Percentiles rank a stretch among this genome's conserved stretches.
Evolutionary conservation across 805 yeast genomes (phyloP).

Genomic region (Naumovozyma dairenensis): DNA sequence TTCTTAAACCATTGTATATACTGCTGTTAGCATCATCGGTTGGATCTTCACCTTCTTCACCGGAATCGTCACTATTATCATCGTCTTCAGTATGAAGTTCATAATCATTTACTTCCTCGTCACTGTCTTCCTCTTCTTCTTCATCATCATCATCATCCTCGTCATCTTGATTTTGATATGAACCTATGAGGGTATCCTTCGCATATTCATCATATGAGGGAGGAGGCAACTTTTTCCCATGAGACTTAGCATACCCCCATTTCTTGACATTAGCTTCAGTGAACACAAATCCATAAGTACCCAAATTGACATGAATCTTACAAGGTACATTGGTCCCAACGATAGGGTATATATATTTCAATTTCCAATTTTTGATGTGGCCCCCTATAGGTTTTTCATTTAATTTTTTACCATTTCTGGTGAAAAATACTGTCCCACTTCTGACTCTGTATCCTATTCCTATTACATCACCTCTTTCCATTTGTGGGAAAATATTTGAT

Average conservation of each 20-base stretch:
- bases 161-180: slow-evolving; percentile 42
- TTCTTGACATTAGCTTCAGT: slow-evolving; percentile 89
- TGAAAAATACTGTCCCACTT: slow-evolving; percentile 82
- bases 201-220: slow-evolving; percentile 81
- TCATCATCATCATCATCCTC: slow-evolving; percentile 27
- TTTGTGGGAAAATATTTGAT: slow-evolving; percentile 44
- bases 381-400: slow-evolving; percentile 76
- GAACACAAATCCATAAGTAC: slow-evolving; percentile 81
- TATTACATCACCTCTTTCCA: slow-evolving; percentile 78
- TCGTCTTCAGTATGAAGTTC: slow-evolving; percentile 9
- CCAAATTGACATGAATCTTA: slow-evolving; percentile 77
- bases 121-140: slow-evolving; percentile 15
- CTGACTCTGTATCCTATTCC: slow-evolving; percentile 84
- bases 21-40: not conserved
- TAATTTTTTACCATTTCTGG: slow-evolving; percentile 86
- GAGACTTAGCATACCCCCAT: slow-evolving; percentile 91
- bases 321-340: slow-evolving; percentile 80
- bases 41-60: slow-evolving; percentile 2
- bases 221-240: slow-evolving; percentile 85
- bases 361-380: slow-evolving; percentile 61
- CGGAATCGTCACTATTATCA: slow-evolving; percentile 3
- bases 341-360: slow-evolving; percentile 71
- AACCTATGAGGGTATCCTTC: slow-evolving; percentile 67
- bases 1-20: slow-evolving; percentile 6
- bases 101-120: not conserved